Base-by-base conservation (phyloP, 1,284 basidiomycete species). In the Fomitopsis betulina region DNA sequence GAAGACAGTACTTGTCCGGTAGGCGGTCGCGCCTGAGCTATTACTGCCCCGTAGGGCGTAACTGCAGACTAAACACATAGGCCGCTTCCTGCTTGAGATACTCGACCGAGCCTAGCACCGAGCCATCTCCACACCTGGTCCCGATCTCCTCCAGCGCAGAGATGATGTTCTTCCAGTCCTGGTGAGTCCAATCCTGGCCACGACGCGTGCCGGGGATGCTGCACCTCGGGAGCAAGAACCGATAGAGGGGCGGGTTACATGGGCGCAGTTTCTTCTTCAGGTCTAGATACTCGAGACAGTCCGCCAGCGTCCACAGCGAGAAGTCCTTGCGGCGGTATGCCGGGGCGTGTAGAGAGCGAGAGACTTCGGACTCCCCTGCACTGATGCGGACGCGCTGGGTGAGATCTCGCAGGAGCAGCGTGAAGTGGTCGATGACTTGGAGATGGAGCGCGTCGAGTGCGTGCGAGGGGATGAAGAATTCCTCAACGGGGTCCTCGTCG, bases 381-480 rank as follows among this genome's bases (percentile, higher is more conserved):
- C 78, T 81, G 33, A 70, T 67, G 32, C 79, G 84, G 17, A 85
- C 77, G 57, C 79, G 79, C 55, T 71, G 72, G 32, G 81, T 84
- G 5, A 90, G 76, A 47, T 82, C 81, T 38, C 77, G 70, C 38
- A 91, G 76, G 54, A 88, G 69, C 42, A 78, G 76, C 27, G 77
- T 77, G 68, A 91, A 91, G 67, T 89, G 83, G 51, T 85, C 83
- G 54, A 88, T 77, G 50, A 90, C 79, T 63, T 88, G 82, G 33
- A 83, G 68, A 67, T 91, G 89, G 43, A 91, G 77, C 57, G 79
- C 73, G 69, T 87, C 86, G 58, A 87, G 75, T 4, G 85, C 78
- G 66, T 89, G 82, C 50, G 75, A 78, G 5, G 81, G 83, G 47
- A 64, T 52, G 59, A 63, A 65, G 56, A 66, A 60, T 35, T 68